These are phyloP conservation scores for Eucalyptus sp. DNA, from an alignment of 345 rosid species.

Conservation along the genomic window DNA sequence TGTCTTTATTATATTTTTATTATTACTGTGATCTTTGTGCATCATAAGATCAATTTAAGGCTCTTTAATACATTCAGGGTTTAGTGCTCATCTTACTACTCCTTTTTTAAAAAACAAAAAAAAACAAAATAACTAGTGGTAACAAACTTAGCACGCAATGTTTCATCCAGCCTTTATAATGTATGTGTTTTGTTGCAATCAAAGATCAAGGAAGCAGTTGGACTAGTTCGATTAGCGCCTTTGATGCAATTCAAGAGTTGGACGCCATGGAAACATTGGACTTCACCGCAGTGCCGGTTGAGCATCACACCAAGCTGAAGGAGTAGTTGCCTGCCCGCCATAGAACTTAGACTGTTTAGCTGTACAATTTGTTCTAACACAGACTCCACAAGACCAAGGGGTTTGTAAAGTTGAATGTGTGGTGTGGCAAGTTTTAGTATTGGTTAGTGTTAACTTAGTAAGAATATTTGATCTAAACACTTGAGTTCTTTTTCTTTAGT, in stretches of 20 bases:
- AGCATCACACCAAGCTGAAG: neutral
- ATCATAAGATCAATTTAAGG: too few species aligned
- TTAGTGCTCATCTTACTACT: too few species aligned
- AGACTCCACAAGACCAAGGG: neutral
- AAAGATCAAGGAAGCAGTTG: constrained; percentile 29
- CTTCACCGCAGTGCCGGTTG: neutral
- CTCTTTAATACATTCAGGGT: too few species aligned
- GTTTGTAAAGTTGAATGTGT: neutral
- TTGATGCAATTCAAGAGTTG: constrained; percentile 43
- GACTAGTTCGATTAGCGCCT: constrained; percentile 1
- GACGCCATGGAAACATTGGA: constrained; percentile 47
- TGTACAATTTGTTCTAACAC: neutral
- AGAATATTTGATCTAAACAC: too few species aligned
- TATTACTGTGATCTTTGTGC: too few species aligned
- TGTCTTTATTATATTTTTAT: too few species aligned
- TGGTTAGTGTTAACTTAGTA: neutral
- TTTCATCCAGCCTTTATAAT: neutral
- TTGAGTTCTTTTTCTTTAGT: too few species aligned
- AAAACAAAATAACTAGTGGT: neutral
- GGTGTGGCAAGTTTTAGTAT: neutral
- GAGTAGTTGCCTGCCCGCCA: neutral
- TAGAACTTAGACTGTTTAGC: neutral
- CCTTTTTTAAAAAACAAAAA: too few species aligned
- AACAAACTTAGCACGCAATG: too few species aligned
- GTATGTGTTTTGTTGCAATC: constrained; percentile 29